Conservation (phyloP, 1,139 yeast genomes). For the Dujonia santamariae region DNA sequence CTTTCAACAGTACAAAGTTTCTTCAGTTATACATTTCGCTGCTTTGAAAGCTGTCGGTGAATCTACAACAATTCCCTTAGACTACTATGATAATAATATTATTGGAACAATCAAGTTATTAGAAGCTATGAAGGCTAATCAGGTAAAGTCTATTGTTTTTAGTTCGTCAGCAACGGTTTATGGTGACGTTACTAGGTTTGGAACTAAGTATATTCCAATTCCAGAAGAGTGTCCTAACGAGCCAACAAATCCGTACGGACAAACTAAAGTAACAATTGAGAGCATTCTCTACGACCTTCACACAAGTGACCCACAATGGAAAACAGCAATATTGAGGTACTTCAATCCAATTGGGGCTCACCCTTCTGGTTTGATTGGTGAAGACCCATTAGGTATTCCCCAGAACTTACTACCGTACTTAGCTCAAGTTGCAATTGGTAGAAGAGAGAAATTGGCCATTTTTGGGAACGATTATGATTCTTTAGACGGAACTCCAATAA, state of each 20-base stretch:
- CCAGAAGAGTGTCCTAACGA: constrained; percentile 78
- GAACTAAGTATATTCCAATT: constrained; percentile 56
- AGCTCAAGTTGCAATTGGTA: constrained; percentile 76
- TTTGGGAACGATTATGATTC: constrained; percentile 70
- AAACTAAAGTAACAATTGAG: constrained; percentile 67
- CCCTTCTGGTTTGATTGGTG: constrained; percentile 76
- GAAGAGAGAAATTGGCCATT: constrained; percentile 60
- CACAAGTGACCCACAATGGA: constrained; percentile 48
- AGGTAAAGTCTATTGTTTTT: constrained; percentile 64
- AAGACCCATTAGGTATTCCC: constrained; percentile 77
- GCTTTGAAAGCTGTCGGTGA: constrained; percentile 86
- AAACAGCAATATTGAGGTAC: constrained; percentile 67
- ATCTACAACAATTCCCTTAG: constrained; percentile 68
- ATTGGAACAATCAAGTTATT: constrained; percentile 62
- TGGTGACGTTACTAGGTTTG: constrained; percentile 77
- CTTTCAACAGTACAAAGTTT: constrained; percentile 48
- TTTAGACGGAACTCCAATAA: constrained; percentile 77
- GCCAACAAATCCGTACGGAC: constrained; percentile 78
- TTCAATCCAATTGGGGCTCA: constrained; percentile 88
- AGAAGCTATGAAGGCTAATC: constrained; percentile 45
- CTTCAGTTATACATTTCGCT: constrained; percentile 78
- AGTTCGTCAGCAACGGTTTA: constrained; percentile 83
- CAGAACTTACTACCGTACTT: constrained; percentile 73
- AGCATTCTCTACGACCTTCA: constrained; percentile 58
- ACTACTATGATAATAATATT: constrained; percentile 69